A percentile compares a stretch with the other conserved stretches of the same genome.
Conservation (phyloP, 1,284 basidiomycete genomes). For the Cutaneotrichosporon mucoides region DNA sequence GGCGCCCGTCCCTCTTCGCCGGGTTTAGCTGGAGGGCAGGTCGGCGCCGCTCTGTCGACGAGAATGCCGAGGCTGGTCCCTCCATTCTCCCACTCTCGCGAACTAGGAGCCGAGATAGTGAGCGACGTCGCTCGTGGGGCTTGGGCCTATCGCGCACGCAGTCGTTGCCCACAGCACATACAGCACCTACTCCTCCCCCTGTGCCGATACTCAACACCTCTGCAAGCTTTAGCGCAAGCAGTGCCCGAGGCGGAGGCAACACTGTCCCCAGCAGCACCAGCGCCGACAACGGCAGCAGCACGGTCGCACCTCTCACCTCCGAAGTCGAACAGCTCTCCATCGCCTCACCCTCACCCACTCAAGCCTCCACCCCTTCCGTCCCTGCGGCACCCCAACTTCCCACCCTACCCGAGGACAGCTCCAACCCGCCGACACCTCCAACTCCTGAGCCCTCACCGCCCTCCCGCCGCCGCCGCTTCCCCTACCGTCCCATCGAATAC, state of each 20-base stretch:
- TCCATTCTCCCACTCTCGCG: neutral
- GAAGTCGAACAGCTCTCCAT: neutral
- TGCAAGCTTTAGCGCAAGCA: too few relatives aligned
- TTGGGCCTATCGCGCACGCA: neutral
- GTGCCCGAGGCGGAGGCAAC: neutral
- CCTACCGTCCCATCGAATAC: slow-evolving; percentile 25
- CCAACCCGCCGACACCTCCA: neutral
- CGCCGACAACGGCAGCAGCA: neutral
- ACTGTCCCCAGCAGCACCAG: too few relatives aligned
- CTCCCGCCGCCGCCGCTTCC: slow-evolving; percentile 7
- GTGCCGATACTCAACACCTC: neutral
- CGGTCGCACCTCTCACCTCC: neutral
- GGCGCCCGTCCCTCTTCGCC: neutral
- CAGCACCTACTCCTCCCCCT: neutral
- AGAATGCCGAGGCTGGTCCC: neutral
- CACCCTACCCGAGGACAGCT: slow-evolving; percentile 7
- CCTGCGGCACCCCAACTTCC: slow-evolving; percentile 2
- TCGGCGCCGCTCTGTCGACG: slow-evolving; percentile 1
- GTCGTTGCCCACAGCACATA: too few relatives aligned
- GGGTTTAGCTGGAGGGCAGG: neutral
- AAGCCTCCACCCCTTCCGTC: neutral
- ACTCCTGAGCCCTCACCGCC: slow-evolving; percentile 1
- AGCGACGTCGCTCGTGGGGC: neutral
- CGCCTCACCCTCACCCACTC: neutral
- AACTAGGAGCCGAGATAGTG: neutral